Conservation (phyloP, 2,329 filamentous ascomycete genomes). For the Alternaria longipes region DNA sequence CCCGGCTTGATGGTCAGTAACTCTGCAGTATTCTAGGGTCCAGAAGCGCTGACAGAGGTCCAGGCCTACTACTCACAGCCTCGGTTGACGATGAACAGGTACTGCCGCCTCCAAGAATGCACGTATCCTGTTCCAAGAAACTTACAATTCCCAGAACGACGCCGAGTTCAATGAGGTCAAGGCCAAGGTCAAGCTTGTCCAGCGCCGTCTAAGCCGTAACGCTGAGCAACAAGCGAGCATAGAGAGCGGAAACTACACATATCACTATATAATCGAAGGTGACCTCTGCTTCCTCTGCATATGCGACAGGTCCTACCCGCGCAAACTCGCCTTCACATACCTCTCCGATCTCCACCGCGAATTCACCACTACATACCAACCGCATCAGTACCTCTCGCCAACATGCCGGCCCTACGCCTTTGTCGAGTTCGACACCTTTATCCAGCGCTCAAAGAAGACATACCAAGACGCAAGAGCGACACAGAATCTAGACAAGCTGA, state of each 20-base stretch:
- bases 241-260: conserved; percentile 81
- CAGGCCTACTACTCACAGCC: conserved; percentile 92
- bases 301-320: conserved; percentile 91
- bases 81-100: conserved; percentile 91
- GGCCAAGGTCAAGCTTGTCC: conserved; percentile 86
- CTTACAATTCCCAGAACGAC: conserved; percentile 64
- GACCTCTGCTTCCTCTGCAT: conserved; percentile 93
- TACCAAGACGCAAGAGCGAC: conserved; percentile 92
- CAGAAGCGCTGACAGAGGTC: conserved; percentile 27
- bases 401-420: conserved; percentile 90
- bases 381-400: conserved; percentile 75
- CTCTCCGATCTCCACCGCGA: conserved; percentile 90
- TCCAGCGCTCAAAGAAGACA: conserved; percentile 88
- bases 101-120: conserved; percentile 11
- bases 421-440: conserved; percentile 98
- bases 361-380: conserved; percentile 85
- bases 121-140: conserved; percentile 4
- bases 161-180: conserved; percentile 86
- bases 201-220: conserved; percentile 87
- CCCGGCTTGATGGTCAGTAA: conserved; percentile 80
- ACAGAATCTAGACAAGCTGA: conserved; percentile 92
- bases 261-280: conserved; percentile 89
- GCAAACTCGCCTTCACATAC: conserved; percentile 98
- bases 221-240: conserved; percentile 92
- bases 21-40: conserved; percentile 7